These are phyloP conservation scores for Papiliotrema flavescens DNA, from an alignment of 1,284 basidiomycete genomes.

Conservation along the genomic window DNA sequence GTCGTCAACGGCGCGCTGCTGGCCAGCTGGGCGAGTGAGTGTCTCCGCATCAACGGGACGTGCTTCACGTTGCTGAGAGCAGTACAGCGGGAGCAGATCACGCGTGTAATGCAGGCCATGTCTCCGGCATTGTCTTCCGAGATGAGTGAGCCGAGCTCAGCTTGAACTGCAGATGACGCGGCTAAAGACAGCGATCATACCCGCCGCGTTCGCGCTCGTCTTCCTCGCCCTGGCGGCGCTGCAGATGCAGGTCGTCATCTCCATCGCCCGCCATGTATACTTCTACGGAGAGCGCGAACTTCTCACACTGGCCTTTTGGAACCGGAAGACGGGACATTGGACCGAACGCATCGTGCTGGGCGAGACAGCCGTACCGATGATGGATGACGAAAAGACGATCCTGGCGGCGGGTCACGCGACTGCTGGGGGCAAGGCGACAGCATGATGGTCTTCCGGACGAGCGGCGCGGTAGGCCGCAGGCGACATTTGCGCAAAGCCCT, in stretches of 20 bases:
- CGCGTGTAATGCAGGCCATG: not conserved
- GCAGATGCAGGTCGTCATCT: conserved; percentile 11
- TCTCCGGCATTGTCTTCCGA: not conserved
- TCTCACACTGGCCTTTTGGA: not conserved
- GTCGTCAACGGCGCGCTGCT: conserved; percentile 5
- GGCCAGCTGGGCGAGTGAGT: conserved; percentile 18
- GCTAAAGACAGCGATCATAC: conserved; percentile 12
- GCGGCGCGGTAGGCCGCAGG: too few species aligned
- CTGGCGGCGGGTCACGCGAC: too few species aligned
- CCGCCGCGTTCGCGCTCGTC: conserved; percentile 10
- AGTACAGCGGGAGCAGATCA: not conserved
- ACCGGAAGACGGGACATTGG: conserved; percentile 6
- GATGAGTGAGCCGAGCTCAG: not conserved
- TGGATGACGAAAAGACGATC: not conserved
- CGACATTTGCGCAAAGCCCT: too few species aligned
- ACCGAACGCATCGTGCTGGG: conserved; percentile 2
- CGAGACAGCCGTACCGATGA: not conserved
- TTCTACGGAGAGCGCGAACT: not conserved
- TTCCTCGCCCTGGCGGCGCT: conserved; percentile 6
- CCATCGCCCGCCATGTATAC: conserved; percentile 3
- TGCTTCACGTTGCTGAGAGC: not conserved
- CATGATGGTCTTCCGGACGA: too few species aligned
- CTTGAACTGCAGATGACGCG: not conserved
- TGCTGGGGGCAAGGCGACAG: too few species aligned
- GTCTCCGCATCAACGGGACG: not conserved